A percentile compares a stretch with the other conserved stretches of the same genome.
Conservation (phyloP, 148 eudicot genomes). For the Rhododendron mucronatum region DNA sequence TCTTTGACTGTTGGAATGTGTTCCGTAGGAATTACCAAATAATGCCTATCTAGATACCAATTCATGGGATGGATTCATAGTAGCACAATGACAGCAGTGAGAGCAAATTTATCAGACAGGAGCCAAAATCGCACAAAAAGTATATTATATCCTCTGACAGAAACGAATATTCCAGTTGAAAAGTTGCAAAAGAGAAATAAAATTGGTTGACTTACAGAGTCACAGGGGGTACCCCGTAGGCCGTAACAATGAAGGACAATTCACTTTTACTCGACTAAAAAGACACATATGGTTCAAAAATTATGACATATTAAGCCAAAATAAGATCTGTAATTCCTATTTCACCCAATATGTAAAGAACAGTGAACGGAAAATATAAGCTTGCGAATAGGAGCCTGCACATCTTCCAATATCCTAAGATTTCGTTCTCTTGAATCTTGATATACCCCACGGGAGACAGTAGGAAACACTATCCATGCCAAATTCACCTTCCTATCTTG, state of each 20-base stretch:
- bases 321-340: not conserved
- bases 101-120: not conserved
- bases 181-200: not conserved
- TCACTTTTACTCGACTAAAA: not conserved
- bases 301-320: not conserved
- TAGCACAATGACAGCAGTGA: not conserved
- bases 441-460: not conserved
- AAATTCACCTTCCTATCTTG: not conserved
- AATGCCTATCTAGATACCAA: slow-evolving; percentile 52
- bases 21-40: slow-evolving; percentile 77
- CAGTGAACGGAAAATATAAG: not conserved
- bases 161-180: not conserved
- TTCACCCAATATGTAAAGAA: not conserved
- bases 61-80: not conserved
- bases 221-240: not conserved
- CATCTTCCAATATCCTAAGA: not conserved
- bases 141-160: not conserved
- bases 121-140: not conserved
- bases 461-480: not conserved
- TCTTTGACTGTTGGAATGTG: slow-evolving; percentile 82
- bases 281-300: not conserved
- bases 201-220: not conserved
- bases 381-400: not conserved
- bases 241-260: not conserved
- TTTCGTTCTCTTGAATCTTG: not conserved